Percentiles rank a stretch among this genome's conserved stretches.
Evolutionary conservation across 108 stramenopile genomes (phyloP).

Genomic region (Nitzschia sp.): DNA sequence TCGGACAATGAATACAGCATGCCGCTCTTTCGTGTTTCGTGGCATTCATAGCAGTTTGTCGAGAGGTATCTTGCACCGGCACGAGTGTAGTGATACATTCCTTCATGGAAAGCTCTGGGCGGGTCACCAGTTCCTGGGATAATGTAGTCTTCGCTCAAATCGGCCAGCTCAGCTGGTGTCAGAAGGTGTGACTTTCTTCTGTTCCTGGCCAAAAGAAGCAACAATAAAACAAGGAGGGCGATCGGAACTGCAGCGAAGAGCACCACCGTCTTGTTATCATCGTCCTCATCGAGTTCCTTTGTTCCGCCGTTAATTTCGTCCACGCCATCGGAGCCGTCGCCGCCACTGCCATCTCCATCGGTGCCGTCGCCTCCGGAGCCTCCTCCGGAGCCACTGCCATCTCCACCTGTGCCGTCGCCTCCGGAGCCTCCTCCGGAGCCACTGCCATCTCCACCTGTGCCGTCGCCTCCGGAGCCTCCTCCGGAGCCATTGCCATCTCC

Average conservation of each 20-base stretch:
- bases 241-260: conserved; percentile 19
- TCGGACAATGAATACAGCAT: conserved; percentile 14
- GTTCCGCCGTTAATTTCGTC: neutral
- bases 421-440: no score
- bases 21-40: conserved; percentile 35
- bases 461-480: no score
- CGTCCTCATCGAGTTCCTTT: conserved; percentile 4
- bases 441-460: neutral
- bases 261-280: neutral
- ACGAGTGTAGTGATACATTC: conserved; percentile 50
- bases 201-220: conserved; percentile 3
- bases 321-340: neutral
- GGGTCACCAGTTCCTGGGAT: conserved; percentile 52
- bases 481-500: neutral
- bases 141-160: conserved; percentile 13
- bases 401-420: neutral
- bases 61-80: conserved; percentile 54
- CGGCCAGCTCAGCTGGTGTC: conserved; percentile 7
- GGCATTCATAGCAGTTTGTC: conserved; percentile 42
- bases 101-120: conserved; percentile 52
- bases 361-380: no score
- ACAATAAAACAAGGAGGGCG: neutral
- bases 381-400: neutral
- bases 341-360: neutral
- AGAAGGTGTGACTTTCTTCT: conserved; percentile 2